phyloP scores from a whole-genome alignment of 306 rosid genomes.

The Vigna hirtella region DNA sequence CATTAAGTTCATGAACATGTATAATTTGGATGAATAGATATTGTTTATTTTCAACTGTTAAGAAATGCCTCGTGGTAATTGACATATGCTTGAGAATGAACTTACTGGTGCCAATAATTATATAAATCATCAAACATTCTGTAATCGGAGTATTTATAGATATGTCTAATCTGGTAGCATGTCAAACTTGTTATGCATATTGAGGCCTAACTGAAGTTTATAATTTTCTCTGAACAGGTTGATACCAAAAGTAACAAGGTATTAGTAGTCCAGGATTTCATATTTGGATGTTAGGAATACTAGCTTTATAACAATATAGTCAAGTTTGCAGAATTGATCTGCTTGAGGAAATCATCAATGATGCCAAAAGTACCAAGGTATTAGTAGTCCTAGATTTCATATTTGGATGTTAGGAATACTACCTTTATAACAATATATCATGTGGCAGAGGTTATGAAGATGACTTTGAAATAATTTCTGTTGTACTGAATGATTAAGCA shows the following conservation, averaged over 20 bases:
- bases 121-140: neutral
- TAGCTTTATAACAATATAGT: conserved; percentile 38
- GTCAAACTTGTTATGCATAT: neutral
- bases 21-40: neutral
- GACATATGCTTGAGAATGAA: neutral
- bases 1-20: conserved; percentile 1
- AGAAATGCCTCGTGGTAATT: conserved; percentile 9
- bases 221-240: conserved; percentile 52
- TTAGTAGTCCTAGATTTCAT: conserved; percentile 29
- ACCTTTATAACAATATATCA: conserved; percentile 22
- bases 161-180: neutral
- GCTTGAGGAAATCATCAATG: conserved; percentile 81
- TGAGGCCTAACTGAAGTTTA: conserved; percentile 13
- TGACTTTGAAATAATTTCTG: neutral
- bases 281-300: too few relatives aligned
- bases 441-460: neutral
- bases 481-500: conserved; percentile 27
- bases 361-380: conserved; percentile 91
- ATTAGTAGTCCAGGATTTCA: too few relatives aligned
- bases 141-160: neutral
- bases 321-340: conserved; percentile 59
- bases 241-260: conserved; percentile 38
- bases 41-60: neutral
- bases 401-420: conserved; percentile 1
- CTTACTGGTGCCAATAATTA: conserved; percentile 5